Conservation (phyloP, 1,284 basidiomycete species). For the Grifola frondosa region DNA sequence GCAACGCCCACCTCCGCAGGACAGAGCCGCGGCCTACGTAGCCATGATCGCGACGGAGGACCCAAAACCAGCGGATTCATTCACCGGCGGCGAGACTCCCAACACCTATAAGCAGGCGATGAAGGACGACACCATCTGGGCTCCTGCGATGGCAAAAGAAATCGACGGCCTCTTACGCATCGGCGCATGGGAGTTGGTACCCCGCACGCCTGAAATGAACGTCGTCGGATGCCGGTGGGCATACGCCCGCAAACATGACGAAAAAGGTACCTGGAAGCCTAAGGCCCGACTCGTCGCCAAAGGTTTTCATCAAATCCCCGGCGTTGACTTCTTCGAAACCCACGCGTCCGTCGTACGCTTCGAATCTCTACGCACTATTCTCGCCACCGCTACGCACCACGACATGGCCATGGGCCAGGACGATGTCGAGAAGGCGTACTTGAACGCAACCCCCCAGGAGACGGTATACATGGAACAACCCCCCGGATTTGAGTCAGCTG, state of each 20-base stretch:
- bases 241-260: slow-evolving; percentile 32
- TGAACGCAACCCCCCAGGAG: slow-evolving; percentile 24
- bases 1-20: no score
- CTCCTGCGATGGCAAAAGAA: slow-evolving; percentile 22
- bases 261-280: slow-evolving; percentile 23
- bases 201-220: slow-evolving; percentile 18
- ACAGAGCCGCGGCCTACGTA: no score
- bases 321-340: slow-evolving; percentile 38
- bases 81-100: no score
- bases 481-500: slow-evolving; percentile 9
- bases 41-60: no score
- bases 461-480: slow-evolving; percentile 29
- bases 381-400: slow-evolving; percentile 29
- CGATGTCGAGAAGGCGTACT: slow-evolving; percentile 36
- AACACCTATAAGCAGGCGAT: no score
- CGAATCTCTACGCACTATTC: slow-evolving; percentile 25
- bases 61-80: no score
- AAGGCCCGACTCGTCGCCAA: slow-evolving; percentile 38
- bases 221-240: slow-evolving; percentile 31
- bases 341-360: slow-evolving; percentile 33
- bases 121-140: no score
- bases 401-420: slow-evolving; percentile 31
- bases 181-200: slow-evolving; percentile 18
- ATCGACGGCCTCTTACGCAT: slow-evolving; percentile 21
- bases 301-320: slow-evolving; percentile 36